Base-by-base conservation (phyloP, 768 basidiomycete species). In the Kondoa malvinella region DNA sequence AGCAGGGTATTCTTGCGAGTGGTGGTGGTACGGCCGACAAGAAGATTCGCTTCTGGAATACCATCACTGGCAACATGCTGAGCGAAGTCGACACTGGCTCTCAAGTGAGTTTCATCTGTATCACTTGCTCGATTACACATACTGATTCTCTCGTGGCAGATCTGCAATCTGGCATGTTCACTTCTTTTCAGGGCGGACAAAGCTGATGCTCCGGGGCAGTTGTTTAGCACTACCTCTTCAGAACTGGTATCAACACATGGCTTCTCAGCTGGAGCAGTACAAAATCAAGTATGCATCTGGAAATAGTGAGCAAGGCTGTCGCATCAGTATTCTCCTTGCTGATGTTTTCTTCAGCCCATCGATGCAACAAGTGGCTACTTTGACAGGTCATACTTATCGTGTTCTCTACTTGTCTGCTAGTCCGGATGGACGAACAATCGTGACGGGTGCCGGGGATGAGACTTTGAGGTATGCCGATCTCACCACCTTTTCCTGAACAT, bases 11-110 rank as follows among this genome's bases (percentile, higher is more conserved):
- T 1, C 79, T 97, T 34, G 95, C 94, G 0, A 91, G 88, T 4
- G 95, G 95, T 3, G 94, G 94, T 12, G 95, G 94, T 4, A 99
- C 94, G n/a, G 92, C 95, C 73, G 95, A 97, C 76, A 94, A 92
- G 77, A 94, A 92, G 75, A 92, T 99, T 58, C 81, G 92, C 68
- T 96, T 95, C 75, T 99, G 95, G 94, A 97, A 99, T 76, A 88
- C 87, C 4, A 79, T 83, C 34, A 89, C 85, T 65, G 95, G 94
- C 32, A 83, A 82, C 27, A 83, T 94, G 83, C 80, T 95, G 68
- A 71, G 68, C 34, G 87, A 91, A 75, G 81, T 92, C 61, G 92
- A 97, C 77, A 97, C 95, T 0, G 95, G 95, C 2, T 90, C 88
- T 70, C 94, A 99, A 82, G 92, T 94, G 68, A 67, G 84, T 73